Evolutionary conservation across 2,329 filamentous ascomycete genomes (phyloP).

Genomic region (Thielaviopsis populi): DNA sequence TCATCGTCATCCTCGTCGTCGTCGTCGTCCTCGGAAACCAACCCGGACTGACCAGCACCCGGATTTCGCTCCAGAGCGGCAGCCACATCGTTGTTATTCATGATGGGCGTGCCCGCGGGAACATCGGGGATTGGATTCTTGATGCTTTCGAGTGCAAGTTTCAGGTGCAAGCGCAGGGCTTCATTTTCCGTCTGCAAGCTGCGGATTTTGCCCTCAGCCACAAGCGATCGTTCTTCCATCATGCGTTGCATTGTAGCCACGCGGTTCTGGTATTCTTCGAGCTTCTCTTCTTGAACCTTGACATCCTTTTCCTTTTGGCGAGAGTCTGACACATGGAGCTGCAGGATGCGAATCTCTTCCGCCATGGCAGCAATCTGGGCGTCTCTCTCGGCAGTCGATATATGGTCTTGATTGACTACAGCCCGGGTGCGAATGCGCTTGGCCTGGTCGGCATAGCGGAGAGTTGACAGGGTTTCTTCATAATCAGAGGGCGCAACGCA

Average conservation of each 20-base stretch:
- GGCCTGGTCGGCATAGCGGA: constrained; percentile 93
- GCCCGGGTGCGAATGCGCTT: constrained; percentile 93
- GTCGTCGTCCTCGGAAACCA: constrained; percentile 19
- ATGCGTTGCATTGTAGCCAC: constrained; percentile 82
- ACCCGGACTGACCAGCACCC: constrained; percentile 18
- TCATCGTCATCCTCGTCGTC: constrained; percentile 31
- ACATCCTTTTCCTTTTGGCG: constrained; percentile 59
- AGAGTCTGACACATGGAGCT: constrained; percentile 56
- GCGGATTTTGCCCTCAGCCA: constrained; percentile 87
- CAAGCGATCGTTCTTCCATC: constrained; percentile 86
- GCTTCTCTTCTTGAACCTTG: constrained; percentile 60
- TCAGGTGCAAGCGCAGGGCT: constrained; percentile 71
- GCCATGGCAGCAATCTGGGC: constrained; percentile 90
- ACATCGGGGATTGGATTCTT: constrained; percentile 76
- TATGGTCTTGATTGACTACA: constrained; percentile 87
- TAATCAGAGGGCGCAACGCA: constrained; percentile 94
- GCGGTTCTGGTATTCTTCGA: constrained; percentile 89
- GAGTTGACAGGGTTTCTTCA: constrained; percentile 87
- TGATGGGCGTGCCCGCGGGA: constrained; percentile 23
- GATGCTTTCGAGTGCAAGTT: constrained; percentile 68
- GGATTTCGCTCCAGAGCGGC: constrained; percentile 19
- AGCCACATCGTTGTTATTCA: constrained; percentile 23
- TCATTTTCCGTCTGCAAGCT: constrained; percentile 83
- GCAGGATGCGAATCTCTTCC: constrained; percentile 76
- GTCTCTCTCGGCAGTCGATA: constrained; percentile 83